Base-by-base conservation (phyloP, 2,329 filamentous ascomycete species). In the Paraphoma chrysanthemicola region DNA sequence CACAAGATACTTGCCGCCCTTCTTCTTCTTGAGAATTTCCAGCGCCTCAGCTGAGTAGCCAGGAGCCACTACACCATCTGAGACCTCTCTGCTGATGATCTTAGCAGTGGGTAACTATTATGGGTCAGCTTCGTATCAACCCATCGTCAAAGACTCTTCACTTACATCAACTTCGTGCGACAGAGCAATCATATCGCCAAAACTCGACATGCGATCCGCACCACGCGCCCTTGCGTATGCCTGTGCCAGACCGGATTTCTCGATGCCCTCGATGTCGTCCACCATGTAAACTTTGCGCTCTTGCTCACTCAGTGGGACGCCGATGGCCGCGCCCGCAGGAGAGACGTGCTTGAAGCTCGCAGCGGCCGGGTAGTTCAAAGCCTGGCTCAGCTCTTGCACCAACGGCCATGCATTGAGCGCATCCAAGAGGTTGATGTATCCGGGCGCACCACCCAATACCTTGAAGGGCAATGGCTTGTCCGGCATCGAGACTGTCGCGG, bases 211-310 rank as follows among this genome's bases (percentile, higher is more conserved):
- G 70, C 95, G 91, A 81, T 99, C 95, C 47, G 95, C 93, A 64
- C 95, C 95, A 73, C 95, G 89, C 53, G 95, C 95, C 75, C 95
- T 91, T 56, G 95, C 94, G 73, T 99, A 99, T 39, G 95, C 95
- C 80, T 97, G 93, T 23, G 95, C 95, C 31, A 98, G 87, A 43
- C 84, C 85, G 8, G 94, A 98, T 45, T 86, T 86, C 79, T 96
- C 92, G 62, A 99, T 88, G 51, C 92, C 93, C 58, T 88, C 86
- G 70, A 99, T 96, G 74, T 97, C 95, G 73, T 96, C 92, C 56
- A 99, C 95, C 84, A 99, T 97, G 84, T 97, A 99, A 53, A 97
- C 95, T 82, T 96, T 96, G 79, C 91, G 90, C 86, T 99, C 95
- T 50, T 91, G 90, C 41, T 91, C 87, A 63, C 83, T 92, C 63